phyloP scores from a whole-genome alignment of 257 asterid genomes.

The Jaltomata sinuosa region DNA sequence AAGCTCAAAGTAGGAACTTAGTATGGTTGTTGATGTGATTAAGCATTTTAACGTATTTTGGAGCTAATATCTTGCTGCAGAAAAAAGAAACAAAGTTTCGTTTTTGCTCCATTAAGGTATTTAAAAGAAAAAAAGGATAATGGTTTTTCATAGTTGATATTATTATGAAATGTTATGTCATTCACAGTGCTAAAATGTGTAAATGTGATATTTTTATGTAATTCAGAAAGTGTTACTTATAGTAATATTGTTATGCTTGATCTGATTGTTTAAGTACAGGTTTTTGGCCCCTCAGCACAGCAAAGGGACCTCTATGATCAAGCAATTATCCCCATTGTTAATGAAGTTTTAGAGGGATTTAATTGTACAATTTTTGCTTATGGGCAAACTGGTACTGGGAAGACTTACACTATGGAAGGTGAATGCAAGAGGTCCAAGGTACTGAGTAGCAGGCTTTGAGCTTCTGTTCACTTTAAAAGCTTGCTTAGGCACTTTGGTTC shows the following conservation, averaged over 20 bases:
- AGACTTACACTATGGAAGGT: slow-evolving; percentile 90
- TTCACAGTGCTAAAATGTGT: background rate
- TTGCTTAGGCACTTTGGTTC: background rate
- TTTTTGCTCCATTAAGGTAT: background rate
- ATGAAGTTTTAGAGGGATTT: slow-evolving; percentile 84
- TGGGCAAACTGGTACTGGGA: slow-evolving; percentile 92
- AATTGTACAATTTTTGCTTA: slow-evolving; percentile 87
- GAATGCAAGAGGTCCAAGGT: slow-evolving; percentile 86
- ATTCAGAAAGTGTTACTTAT: background rate
- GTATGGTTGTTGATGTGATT: background rate
- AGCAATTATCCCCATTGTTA: slow-evolving; percentile 74
- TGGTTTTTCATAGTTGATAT: background rate
- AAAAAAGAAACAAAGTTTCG: too few species aligned
- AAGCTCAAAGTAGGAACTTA: background rate
- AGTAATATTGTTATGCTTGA: background rate
- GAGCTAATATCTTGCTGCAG: background rate
- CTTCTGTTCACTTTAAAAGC: background rate
- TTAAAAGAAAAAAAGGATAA: background rate
- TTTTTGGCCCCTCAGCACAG: slow-evolving; percentile 74
- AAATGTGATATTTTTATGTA: background rate
- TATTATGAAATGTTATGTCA: background rate
- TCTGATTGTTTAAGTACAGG: slow-evolving; percentile 26
- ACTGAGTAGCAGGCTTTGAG: slow-evolving; percentile 1
- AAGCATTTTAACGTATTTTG: background rate
- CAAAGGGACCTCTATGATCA: slow-evolving; percentile 77